Percentiles rank a stretch among this genome's conserved stretches.
These are phyloP conservation scores for Rosa chinensis DNA, from an alignment of 306 rosid genomes.

Conservation along the genomic window DNA sequence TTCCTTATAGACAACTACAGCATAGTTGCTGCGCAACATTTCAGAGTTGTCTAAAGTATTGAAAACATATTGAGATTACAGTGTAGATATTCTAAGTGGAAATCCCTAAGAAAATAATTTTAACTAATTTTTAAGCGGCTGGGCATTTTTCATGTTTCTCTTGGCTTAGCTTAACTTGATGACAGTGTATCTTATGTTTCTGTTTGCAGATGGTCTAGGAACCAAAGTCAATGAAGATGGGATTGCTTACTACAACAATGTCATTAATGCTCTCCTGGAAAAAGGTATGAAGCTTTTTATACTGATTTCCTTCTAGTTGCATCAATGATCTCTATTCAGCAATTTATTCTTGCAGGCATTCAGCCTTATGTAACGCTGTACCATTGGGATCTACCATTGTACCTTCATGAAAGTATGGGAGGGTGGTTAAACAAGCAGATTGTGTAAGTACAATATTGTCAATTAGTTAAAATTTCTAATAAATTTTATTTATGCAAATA, in stretches of 20 bases:
- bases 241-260: constrained; percentile 65
- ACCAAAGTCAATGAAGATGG: constrained; percentile 81
- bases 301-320: constrained; percentile 18
- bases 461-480: neutral
- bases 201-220: constrained; percentile 85
- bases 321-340: constrained; percentile 17
- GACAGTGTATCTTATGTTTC: constrained; percentile 6
- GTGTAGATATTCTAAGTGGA: neutral
- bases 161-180: constrained; percentile 9
- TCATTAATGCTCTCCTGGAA: constrained; percentile 83
- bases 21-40: neutral
- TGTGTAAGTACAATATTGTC: constrained; percentile 49
- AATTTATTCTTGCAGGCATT: constrained; percentile 58
- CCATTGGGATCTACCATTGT: constrained; percentile 97
- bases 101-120: neutral
- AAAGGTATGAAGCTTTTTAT: constrained; percentile 49
- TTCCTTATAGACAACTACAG: neutral
- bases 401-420: constrained; percentile 79
- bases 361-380: constrained; percentile 82
- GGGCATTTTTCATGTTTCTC: neutral
- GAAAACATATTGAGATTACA: constrained; percentile 5
- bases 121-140: neutral
- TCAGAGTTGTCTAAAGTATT: neutral
- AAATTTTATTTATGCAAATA: neutral
- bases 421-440: constrained; percentile 86